Conservation (phyloP, 495 filamentous ascomycete species). For the Rusavskia elegans region DNA sequence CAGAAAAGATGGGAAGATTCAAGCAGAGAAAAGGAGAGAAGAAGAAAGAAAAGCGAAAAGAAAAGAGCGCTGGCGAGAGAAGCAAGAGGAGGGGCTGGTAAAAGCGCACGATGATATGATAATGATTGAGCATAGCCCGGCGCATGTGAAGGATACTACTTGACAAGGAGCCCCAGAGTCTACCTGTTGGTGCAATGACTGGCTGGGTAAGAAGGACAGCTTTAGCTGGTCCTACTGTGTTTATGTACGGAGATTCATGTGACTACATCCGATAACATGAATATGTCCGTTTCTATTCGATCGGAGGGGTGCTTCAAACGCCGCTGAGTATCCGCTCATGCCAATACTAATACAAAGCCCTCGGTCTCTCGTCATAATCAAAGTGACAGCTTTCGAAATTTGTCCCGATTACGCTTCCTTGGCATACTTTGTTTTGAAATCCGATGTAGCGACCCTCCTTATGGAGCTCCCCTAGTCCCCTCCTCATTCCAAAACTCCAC, state of each 20-base stretch:
- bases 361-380: too few relatives aligned
- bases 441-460: too few relatives aligned
- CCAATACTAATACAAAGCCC: too few relatives aligned
- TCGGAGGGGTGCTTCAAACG: too few relatives aligned
- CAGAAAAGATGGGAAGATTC: slow-evolving; percentile 57
- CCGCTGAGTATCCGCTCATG: too few relatives aligned
- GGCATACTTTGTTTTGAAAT: too few relatives aligned
- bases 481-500: slow-evolving; percentile 33
- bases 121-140: not conserved
- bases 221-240: not conserved
- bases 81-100: slow-evolving; percentile 54
- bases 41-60: slow-evolving; percentile 71
- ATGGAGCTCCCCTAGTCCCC: too few relatives aligned
- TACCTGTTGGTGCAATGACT: not conserved
- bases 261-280: too few relatives aligned
- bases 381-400: too few relatives aligned
- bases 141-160: not conserved
- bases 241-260: too few relatives aligned
- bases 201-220: not conserved
- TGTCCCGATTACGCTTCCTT: too few relatives aligned
- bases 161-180: not conserved
- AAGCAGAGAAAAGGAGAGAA: slow-evolving; percentile 78
- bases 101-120: not conserved
- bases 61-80: slow-evolving; percentile 51
- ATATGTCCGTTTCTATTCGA: too few relatives aligned